Evolutionary conservation across 2,329 filamentous ascomycete genomes (phyloP), one percentile per base, ranked within the genome.

Genomic region (Aschersonia sp.): DNA sequence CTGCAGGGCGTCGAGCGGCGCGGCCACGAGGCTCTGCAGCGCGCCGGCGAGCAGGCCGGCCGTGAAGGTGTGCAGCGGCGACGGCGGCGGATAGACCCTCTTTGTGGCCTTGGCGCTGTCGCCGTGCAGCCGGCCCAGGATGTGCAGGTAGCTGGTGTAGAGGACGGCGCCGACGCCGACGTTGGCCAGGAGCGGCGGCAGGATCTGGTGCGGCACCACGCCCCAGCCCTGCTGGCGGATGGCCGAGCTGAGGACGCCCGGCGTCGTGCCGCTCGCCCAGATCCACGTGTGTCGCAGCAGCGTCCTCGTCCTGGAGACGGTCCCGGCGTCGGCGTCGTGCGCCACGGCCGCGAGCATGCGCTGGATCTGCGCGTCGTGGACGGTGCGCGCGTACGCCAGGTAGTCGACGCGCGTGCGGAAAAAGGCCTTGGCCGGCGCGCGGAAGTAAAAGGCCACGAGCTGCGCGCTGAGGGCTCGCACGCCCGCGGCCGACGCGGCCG

Each of bases 381-480:
- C 59, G 12, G 62, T 69, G 31, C 76, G 68, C 3, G 75, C 76
- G 51, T 78, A 79, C 2, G 75, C 75, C 14, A 79, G 70, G 55
- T 88, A 95, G 69, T 96, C 89, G 53, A 96, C 87, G 50, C 89
- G 73, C 1, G 86, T 89, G 51, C 87, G 79, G 66, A 96, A 94
- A 62, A 96, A 96, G 12, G 88, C 85, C 66, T 95, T 95, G 47
- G 88, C 85, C 1, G 89, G 89, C 0, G 87, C 87, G 49, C 88
- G 76, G 61, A 95, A 96, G 67, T 94, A 96, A 57, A 95, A 95
- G 30, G 87, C 83, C 47, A 95, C 76, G 57, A 87, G 72, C 60
- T 94, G 85, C 6, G 87, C 84, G 56, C 83, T 89, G 52, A 95
- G 64, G 31, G 88, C 89, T 44, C 89, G 83, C 53, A 88, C 85